Percentiles rank a stretch among this genome's conserved stretches.
These are phyloP conservation scores for Venturia effusa DNA, from an alignment of 2,329 filamentous ascomycete genomes.

Conservation along the genomic window DNA sequence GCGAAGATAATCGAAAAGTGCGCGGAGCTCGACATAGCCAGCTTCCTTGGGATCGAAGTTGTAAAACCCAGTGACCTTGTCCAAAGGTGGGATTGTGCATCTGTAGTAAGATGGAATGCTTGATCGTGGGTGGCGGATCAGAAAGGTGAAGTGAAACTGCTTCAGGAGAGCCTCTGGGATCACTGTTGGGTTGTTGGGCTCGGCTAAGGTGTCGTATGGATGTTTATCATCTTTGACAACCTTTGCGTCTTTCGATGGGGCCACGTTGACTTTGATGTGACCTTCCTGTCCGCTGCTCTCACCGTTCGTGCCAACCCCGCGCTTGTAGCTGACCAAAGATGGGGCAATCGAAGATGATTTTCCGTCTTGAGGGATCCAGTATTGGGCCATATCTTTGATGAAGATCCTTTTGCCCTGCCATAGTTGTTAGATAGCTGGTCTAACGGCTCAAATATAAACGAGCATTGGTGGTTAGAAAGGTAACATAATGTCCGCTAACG, in stretches of 20 bases:
- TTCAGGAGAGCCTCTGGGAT: constrained; percentile 63
- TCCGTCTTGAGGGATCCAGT: constrained; percentile 66
- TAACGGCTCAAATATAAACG: background rate
- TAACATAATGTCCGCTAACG: background rate
- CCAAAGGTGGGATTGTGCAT: constrained; percentile 82
- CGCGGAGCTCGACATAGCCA: constrained; percentile 79
- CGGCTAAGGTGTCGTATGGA: constrained; percentile 46
- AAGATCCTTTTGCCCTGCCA: constrained; percentile 77
- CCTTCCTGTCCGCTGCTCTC: constrained; percentile 17
- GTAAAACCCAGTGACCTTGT: constrained; percentile 71
- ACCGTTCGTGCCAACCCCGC: constrained; percentile 45
- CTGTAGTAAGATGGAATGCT: constrained; percentile 91
- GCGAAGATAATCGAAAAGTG: constrained; percentile 76
- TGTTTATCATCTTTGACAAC: constrained; percentile 33
- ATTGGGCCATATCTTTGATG: constrained; percentile 97
- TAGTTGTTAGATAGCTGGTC: background rate
- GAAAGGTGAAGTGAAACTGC: constrained; percentile 86
- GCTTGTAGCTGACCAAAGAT: constrained; percentile 53
- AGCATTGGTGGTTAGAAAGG: background rate
- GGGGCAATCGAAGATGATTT: constrained; percentile 62
- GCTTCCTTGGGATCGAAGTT: constrained; percentile 81
- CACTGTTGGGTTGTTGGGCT: constrained; percentile 73
- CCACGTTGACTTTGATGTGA: constrained; percentile 11
- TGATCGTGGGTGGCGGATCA: constrained; percentile 89
- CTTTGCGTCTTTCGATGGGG: constrained; percentile 20